A percentile compares a stretch with the other conserved stretches of the same genome.
Conservation (phyloP, 2,329 filamentous ascomycete genomes). For the Beauveria bassiana region DNA sequence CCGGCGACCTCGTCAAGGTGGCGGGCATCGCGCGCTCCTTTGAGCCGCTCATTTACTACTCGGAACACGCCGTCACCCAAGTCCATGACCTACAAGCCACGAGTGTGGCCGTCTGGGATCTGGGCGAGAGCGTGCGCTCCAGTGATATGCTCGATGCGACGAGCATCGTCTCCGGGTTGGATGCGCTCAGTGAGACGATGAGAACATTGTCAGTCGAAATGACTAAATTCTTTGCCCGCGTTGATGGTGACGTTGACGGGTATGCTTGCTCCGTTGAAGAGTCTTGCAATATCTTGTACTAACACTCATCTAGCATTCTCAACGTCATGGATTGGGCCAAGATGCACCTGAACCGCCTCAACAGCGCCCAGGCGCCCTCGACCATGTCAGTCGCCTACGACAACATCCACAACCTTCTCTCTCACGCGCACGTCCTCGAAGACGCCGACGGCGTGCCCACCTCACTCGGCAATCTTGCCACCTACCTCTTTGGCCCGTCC, state of each 20-base stretch:
- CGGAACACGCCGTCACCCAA: slow-evolving; percentile 78
- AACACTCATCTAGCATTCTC: slow-evolving; percentile 53
- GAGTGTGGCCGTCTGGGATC: slow-evolving; percentile 87
- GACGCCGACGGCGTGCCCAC: slow-evolving; percentile 51
- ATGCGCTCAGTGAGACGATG: slow-evolving; percentile 77
- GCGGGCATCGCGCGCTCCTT: slow-evolving; percentile 85
- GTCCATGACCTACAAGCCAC: slow-evolving; percentile 86
- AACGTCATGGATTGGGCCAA: slow-evolving; percentile 96
- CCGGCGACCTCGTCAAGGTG: slow-evolving; percentile 74
- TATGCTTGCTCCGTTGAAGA: slow-evolving; percentile 27
- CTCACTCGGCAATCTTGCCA: slow-evolving; percentile 59
- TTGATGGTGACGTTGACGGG: slow-evolving; percentile 87
- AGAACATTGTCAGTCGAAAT: slow-evolving; percentile 79
- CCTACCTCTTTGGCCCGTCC: slow-evolving; percentile 70
- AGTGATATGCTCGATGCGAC: slow-evolving; percentile 88
- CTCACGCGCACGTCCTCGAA: slow-evolving; percentile 53
- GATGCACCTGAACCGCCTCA: slow-evolving; percentile 68
- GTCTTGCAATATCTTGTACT: slow-evolving; percentile 12
- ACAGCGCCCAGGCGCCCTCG: slow-evolving; percentile 48
- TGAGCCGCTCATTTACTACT: slow-evolving; percentile 91
- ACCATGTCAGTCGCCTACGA: slow-evolving; percentile 64
- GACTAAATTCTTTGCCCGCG: slow-evolving; percentile 85
- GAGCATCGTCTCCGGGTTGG: slow-evolving; percentile 77
- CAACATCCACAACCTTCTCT: slow-evolving; percentile 74
- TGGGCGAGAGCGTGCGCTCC: slow-evolving; percentile 79